phyloP scores from a whole-genome alignment of 2,329 filamentous ascomycete genomes.

The Colletotrichum agaves region DNA sequence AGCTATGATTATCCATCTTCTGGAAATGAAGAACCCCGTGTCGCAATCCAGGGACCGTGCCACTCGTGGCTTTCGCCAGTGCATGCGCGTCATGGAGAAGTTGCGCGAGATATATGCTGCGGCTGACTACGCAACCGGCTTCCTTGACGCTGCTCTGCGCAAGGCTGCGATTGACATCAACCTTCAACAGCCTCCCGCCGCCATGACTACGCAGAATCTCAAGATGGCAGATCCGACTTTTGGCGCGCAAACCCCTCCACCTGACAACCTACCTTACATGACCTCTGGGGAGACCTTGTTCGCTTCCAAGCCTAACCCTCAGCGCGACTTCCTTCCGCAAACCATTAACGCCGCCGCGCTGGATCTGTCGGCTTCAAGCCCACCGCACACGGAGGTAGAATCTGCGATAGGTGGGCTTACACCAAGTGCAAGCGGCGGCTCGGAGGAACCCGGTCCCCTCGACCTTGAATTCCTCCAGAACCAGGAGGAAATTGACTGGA shows the following conservation, averaged over 20 bases:
- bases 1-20: slow-evolving; percentile 91
- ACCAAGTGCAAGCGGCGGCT: slow-evolving; percentile 57
- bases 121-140: slow-evolving; percentile 95
- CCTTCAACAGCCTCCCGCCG: slow-evolving; percentile 46
- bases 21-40: slow-evolving; percentile 89
- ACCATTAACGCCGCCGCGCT: slow-evolving; percentile 51
- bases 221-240: slow-evolving; percentile 48
- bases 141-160: slow-evolving; percentile 90
- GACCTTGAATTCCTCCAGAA: slow-evolving; percentile 60
- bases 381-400: slow-evolving; percentile 57
- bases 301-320: slow-evolving; percentile 29
- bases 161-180: slow-evolving; percentile 82
- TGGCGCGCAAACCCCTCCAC: slow-evolving; percentile 62
- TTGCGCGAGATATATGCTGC: slow-evolving; percentile 91
- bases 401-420: slow-evolving; percentile 52
- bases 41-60: slow-evolving; percentile 77
- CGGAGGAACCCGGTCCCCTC: slow-evolving; percentile 53
- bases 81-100: slow-evolving; percentile 90
- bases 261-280: slow-evolving; percentile 60
- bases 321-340: slow-evolving; percentile 45
- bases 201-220: slow-evolving; percentile 48
- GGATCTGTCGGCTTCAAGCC: slow-evolving; percentile 51
- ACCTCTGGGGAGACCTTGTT: slow-evolving; percentile 54
- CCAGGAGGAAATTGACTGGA: slow-evolving; percentile 65
- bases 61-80: slow-evolving; percentile 85